Percentiles rank a stretch among this genome's conserved stretches.
Conservation (phyloP, 2,329 filamentous ascomycete species). For the Penicillium sp. region DNA sequence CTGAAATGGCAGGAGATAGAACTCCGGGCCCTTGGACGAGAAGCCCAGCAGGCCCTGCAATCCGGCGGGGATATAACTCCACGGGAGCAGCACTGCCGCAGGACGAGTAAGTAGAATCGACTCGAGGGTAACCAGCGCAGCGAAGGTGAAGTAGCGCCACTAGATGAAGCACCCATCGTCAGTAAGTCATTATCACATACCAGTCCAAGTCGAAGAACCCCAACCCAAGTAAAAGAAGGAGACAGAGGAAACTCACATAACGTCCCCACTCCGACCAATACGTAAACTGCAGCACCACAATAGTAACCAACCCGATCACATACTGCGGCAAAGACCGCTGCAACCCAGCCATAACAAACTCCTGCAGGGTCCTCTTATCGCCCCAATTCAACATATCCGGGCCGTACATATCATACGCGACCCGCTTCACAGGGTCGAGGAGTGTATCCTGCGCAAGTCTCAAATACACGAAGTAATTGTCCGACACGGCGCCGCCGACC, state of each 20-base stretch:
- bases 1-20: conserved; percentile 67
- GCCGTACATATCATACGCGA: conserved; percentile 84
- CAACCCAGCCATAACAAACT: conserved; percentile 64
- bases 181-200: no score
- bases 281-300: conserved; percentile 32
- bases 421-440: conserved; percentile 63
- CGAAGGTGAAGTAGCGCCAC: conserved; percentile 48
- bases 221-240: no score
- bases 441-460: conserved; percentile 77
- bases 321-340: conserved; percentile 36
- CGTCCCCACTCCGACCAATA: conserved; percentile 38
- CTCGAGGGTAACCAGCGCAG: conserved; percentile 50
- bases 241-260: conserved; percentile 42
- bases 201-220: no score
- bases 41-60: no score
- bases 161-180: no score
- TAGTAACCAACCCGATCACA: conserved; percentile 29
- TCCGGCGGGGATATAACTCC: no score
- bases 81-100: no score
- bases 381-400: conserved; percentile 59
- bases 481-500: conserved; percentile 37
- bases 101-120: no score
- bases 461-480: conserved; percentile 66
- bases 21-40: no score
- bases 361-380: conserved; percentile 51